Base-by-base conservation (phyloP, 2,329 filamentous ascomycete genomes). In the Nemania serpens region DNA sequence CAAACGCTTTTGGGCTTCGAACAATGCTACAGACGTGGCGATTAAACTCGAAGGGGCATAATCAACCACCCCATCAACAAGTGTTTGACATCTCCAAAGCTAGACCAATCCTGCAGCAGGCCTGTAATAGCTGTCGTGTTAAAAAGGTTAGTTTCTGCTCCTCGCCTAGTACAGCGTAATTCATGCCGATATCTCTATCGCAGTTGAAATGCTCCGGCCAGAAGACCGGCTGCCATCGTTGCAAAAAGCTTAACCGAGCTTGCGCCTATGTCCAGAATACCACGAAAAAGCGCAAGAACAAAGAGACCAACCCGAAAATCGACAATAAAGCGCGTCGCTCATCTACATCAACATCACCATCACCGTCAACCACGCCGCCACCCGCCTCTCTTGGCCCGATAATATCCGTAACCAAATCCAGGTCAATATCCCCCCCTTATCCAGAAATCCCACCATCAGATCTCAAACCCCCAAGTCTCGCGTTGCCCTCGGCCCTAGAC, bases 1-100 rank as follows among this genome's bases (percentile, higher is more conserved):
- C 42, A 11, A 34, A n/a, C 18, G 3, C 11, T 37, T 25, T 45
- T 13, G 15, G n/a, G 42, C 13, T 3, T 13, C 11, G 55, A 18
- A 55, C 13, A n/a, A 62, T 62, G 60, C 36, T 62, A 36, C 55
- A 58, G 34, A 62, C 60, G 10, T 62, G 60, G 60, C 54, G 59
- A 15, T n/a, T 62, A 11, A 62, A 62, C 34, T 55, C 56, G 5
- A 62, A 59, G 41, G 48, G 45, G 11, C 22, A 55, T 7, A 52
- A 37, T 25, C 51, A 55, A 12, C 52, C 46, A 7, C 56, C 58
- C 25, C 54, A 52, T 34, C 55, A 41, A 20, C 60, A 55, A n/a
- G 55, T 20, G 6, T 62, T 62, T 34, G 60, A 62, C 36, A 55
- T 56, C 5, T 46, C 55, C 37, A 62, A 55, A 47, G 55, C 55